phyloP scores from a whole-genome alignment of 768 basidiomycete genomes.

The Tulasnella sp. region DNA sequence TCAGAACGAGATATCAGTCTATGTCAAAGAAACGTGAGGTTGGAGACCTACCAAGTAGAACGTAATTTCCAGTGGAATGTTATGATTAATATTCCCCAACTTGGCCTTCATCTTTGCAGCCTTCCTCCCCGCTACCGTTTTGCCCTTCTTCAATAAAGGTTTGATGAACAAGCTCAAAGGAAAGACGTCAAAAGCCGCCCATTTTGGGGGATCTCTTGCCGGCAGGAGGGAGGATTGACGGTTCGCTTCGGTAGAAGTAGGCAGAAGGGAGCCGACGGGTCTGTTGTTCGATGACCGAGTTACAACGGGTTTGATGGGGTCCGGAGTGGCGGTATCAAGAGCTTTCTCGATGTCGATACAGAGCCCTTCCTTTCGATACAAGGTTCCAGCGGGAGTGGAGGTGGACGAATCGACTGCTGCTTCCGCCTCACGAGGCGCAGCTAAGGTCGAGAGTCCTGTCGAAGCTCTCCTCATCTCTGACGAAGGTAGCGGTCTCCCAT shows the following conservation, averaged over 20 bases:
- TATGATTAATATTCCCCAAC: conserved; percentile 36
- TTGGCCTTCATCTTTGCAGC: conserved; percentile 44
- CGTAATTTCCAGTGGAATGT: conserved; percentile 57
- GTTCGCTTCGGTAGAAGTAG: no score
- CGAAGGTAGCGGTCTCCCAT: neutral
- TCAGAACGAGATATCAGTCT: conserved; percentile 23
- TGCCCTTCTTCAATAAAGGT: conserved; percentile 36
- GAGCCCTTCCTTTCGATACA: no score
- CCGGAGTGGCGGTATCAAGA: neutral
- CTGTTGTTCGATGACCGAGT: no score
- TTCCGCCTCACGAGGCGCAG: no score
- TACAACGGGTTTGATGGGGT: neutral
- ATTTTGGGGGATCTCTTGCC: conserved; percentile 45
- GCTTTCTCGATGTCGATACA: neutral
- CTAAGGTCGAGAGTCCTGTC: no score
- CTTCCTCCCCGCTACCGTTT: conserved; percentile 46
- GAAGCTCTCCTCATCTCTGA: no score
- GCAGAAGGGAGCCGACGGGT: no score
- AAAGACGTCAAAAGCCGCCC: conserved; percentile 50
- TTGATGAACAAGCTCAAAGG: conserved; percentile 51
- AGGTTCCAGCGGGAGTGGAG: no score
- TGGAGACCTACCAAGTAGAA: conserved; percentile 31
- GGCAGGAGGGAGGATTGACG: no score
- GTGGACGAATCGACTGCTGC: no score
- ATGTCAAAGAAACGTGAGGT: neutral